phyloP scores from a whole-genome alignment of 768 basidiomycete species.

The Sporobolomyces pararoseus region DNA sequence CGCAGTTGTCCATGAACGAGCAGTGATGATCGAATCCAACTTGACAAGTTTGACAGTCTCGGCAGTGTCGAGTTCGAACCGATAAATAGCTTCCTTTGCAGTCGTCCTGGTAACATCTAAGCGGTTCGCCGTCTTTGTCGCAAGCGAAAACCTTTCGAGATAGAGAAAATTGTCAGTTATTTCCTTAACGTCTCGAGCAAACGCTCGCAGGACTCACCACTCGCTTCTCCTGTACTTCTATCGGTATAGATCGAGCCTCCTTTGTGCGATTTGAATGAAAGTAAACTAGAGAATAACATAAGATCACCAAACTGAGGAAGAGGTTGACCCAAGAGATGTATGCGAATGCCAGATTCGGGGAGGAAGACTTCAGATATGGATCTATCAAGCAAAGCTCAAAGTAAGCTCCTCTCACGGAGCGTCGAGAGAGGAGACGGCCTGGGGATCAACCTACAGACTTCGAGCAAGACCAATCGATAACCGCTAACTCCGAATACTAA shows the following conservation, averaged over 20 bases:
- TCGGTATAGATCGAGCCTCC: background rate
- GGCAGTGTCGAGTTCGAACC: conserved; percentile 32
- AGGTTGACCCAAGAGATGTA: conserved; percentile 18
- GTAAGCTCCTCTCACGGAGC: no score
- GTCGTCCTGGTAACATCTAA: conserved; percentile 6
- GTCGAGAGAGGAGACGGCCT: background rate
- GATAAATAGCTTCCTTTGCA: conserved; percentile 25
- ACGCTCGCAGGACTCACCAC: background rate
- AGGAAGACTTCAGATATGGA: background rate
- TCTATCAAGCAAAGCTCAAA: background rate
- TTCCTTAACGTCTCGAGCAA: background rate
- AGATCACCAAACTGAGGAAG: background rate
- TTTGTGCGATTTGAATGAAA: background rate
- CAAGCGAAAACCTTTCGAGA: conserved; percentile 25
- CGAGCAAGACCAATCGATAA: conserved; percentile 8
- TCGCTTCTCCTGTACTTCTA: background rate
- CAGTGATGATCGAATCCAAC: conserved; percentile 34
- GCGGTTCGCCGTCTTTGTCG: background rate
- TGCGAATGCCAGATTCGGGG: background rate
- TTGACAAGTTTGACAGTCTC: conserved; percentile 24
- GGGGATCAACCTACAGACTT: conserved; percentile 7
- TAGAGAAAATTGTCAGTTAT: background rate
- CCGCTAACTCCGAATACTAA: conserved; percentile 18
- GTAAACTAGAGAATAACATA: conserved; percentile 25
- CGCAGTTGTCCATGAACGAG: conserved; percentile 32